A percentile compares a stretch with the other conserved stretches of the same genome.
Evolutionary conservation across 1,139 yeast genomes (phyloP).

Genomic region (Suzukiozyma palmioleophila): DNA sequence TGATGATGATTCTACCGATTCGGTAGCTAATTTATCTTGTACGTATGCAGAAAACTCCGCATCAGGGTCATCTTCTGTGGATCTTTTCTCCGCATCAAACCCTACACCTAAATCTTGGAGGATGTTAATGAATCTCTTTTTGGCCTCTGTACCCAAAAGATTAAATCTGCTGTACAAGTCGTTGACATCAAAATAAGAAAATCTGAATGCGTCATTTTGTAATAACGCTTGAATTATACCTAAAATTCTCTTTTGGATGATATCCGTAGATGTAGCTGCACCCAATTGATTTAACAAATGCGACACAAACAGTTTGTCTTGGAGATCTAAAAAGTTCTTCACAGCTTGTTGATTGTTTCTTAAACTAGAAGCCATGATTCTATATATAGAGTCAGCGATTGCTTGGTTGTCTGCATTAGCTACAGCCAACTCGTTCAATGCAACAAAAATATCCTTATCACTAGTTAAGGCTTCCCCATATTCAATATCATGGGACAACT

Average conservation of each 20-base stretch:
- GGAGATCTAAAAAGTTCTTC: constrained; percentile 14
- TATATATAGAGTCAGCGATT: constrained; percentile 41
- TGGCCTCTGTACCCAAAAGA: constrained; percentile 26
- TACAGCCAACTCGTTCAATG: constrained; percentile 14
- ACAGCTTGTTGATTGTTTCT: constrained; percentile 74
- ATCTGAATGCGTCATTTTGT: constrained; percentile 25
- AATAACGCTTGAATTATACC: constrained; percentile 46
- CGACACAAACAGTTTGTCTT: constrained; percentile 11
- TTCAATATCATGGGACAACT: constrained; percentile 62
- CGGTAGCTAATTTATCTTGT: constrained; percentile 23
- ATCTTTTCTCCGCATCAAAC: constrained; percentile 19
- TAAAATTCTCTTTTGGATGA: constrained; percentile 42
- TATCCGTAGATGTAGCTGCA: constrained; percentile 16
- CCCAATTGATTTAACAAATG: constrained; percentile 17
- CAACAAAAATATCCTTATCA: constrained; percentile 15
- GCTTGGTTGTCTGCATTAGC: constrained; percentile 6
- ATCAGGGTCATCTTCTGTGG: constrained; percentile 20
- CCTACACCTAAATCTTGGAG: constrained; percentile 34
- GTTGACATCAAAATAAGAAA: constrained; percentile 20
- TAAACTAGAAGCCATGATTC: constrained; percentile 54
- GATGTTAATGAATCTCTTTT: constrained; percentile 33
- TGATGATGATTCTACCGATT: constrained; percentile 23
- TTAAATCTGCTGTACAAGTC: constrained; percentile 20
- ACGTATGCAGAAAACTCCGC: constrained; percentile 25
- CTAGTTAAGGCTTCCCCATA: constrained; percentile 45